These are phyloP conservation scores for Potentilla sterilis DNA, from an alignment of 306 rosid genomes.

Conservation along the genomic window DNA sequence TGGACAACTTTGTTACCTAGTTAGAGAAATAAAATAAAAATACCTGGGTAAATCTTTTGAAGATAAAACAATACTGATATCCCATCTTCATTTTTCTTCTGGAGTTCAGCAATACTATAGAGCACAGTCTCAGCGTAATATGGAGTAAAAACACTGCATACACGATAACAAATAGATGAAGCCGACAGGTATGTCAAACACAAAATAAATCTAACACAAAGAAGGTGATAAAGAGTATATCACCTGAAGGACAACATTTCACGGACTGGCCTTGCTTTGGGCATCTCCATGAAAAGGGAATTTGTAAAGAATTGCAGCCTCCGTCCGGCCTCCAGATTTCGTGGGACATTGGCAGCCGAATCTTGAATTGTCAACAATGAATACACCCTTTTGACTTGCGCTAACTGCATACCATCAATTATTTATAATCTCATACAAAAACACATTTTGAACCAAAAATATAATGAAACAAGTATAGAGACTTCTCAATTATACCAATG, in stretches of 20 bases:
- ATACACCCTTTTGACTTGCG: conserved; percentile 75
- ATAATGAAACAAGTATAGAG: not conserved
- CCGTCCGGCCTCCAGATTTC: conserved; percentile 88
- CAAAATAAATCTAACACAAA: not conserved
- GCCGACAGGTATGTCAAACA: conserved; percentile 20
- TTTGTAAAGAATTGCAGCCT: conserved; percentile 80
- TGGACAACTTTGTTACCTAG: not conserved
- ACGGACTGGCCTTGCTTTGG: conserved; percentile 68
- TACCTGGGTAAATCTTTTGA: conserved; percentile 81
- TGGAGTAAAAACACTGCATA: conserved; percentile 93
- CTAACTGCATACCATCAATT: conserved; percentile 43
- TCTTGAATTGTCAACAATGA: conserved; percentile 84
- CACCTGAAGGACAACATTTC: conserved; percentile 88
- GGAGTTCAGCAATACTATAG: conserved; percentile 78
- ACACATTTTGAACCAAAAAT: not conserved
- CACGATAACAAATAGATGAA: conserved; percentile 28
- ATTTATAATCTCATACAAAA: conserved; percentile 20
- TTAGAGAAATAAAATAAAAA: not conserved
- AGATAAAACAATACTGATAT: conserved; percentile 86
- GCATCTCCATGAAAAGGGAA: conserved; percentile 93
- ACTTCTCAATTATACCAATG: conserved; percentile 49
- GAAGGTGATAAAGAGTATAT: not conserved
- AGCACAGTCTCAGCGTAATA: conserved; percentile 92
- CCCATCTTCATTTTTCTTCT: conserved; percentile 90
- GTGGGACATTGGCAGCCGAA: conserved; percentile 85